Percentiles rank a stretch among this genome's conserved stretches.
Conservation (phyloP, 495 filamentous ascomycete genomes). For the Stereocaulon alpinum region DNA sequence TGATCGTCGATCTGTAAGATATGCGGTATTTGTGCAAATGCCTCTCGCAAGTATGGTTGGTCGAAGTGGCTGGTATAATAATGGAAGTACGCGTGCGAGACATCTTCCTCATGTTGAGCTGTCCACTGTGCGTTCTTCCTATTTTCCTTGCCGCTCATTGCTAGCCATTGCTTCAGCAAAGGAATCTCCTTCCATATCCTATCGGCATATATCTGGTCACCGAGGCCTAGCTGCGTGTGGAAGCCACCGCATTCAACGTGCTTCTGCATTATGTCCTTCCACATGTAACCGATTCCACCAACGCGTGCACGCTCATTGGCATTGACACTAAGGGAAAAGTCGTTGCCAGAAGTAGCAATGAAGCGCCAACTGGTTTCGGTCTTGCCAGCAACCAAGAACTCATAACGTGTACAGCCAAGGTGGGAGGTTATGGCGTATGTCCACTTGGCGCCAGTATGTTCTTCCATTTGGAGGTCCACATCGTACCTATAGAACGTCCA, state of each 20-base stretch:
- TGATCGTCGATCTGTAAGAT: slow-evolving; percentile 90
- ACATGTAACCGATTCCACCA: slow-evolving; percentile 89
- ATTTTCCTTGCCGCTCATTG: slow-evolving; percentile 82
- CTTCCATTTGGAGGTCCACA: slow-evolving; percentile 83
- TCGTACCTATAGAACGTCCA: slow-evolving; percentile 98
- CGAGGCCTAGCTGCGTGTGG: slow-evolving; percentile 82
- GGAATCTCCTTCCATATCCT: slow-evolving; percentile 94
- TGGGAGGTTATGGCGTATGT: slow-evolving; percentile 98
- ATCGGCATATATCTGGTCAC: slow-evolving; percentile 94
- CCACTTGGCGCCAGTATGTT: slow-evolving; percentile 74
- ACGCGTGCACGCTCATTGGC: slow-evolving; percentile 73
- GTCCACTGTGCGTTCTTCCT: slow-evolving; percentile 86
- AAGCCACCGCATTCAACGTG: slow-evolving; percentile 93
- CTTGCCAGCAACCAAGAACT: slow-evolving; percentile 92
- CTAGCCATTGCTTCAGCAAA: slow-evolving; percentile 83
- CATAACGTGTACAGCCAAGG: slow-evolving; percentile 90
- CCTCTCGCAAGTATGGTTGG: slow-evolving; percentile 84
- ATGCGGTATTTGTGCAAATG: slow-evolving; percentile 95
- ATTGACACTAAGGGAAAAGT: slow-evolving; percentile 79
- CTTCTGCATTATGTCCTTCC: slow-evolving; percentile 97
- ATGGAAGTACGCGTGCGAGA: slow-evolving; percentile 93
- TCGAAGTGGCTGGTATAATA: slow-evolving; percentile 98
- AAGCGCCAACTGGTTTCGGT: slow-evolving; percentile 93
- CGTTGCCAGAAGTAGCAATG: slow-evolving; percentile 88
- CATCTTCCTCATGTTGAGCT: slow-evolving; percentile 86